Conservation (phyloP, 1,284 basidiomycete genomes). For the Moesziomyces globuligerus region DNA sequence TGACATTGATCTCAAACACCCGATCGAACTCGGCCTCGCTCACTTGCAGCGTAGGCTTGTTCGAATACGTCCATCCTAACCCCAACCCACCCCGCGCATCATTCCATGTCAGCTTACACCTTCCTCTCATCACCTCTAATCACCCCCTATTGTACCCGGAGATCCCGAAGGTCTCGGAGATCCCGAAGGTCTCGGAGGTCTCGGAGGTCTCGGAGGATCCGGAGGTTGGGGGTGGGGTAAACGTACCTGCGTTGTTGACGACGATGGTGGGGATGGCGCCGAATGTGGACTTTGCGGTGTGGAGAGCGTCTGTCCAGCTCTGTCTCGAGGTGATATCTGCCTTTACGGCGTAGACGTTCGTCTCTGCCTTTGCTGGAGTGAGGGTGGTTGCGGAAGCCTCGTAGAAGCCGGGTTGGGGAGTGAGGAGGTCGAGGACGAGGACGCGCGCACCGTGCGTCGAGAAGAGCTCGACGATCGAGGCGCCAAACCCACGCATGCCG, state of each 20-base stretch:
- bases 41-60: conserved; percentile 34
- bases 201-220: too few relatives aligned
- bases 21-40: conserved; percentile 36
- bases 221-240: too few relatives aligned
- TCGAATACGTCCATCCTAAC: conserved; percentile 49
- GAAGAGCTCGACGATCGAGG: conserved; percentile 26
- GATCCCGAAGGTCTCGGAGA: too few relatives aligned
- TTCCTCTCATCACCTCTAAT: too few relatives aligned
- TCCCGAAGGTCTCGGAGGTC: too few relatives aligned
- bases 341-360: conserved; percentile 12
- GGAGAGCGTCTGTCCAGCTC: conserved; percentile 9
- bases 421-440: conserved; percentile 23
- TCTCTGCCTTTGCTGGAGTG: not conserved
- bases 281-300: not conserved
- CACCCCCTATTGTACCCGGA: too few relatives aligned
- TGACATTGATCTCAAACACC: conserved; percentile 43
- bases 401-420: conserved; percentile 5
- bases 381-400: conserved; percentile 6
- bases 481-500: conserved; percentile 32
- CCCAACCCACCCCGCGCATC: too few relatives aligned
- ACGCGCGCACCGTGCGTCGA: conserved; percentile 9
- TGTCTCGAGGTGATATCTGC: conserved; percentile 17
- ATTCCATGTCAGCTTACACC: too few relatives aligned
- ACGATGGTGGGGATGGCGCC: conserved; percentile 8
- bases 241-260: conserved; percentile 52